Evolutionary conservation across 1,284 basidiomycete species (phyloP), one percentile per base, ranked within the genome.

Genomic region (Naganishia sp.): DNA sequence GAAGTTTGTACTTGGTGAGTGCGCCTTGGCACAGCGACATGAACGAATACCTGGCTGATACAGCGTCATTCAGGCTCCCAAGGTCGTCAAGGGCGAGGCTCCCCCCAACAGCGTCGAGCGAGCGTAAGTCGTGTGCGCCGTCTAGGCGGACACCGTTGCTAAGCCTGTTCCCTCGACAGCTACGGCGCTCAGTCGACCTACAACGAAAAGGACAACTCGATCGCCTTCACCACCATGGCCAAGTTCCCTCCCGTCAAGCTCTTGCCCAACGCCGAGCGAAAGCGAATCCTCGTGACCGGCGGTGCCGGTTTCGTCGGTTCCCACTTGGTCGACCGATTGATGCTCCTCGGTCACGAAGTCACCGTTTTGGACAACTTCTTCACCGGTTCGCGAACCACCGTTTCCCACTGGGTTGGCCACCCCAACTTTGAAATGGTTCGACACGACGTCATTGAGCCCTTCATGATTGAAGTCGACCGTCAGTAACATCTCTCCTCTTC

Each of bases 331-430:
- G 95, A 99, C 82, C 88, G 95, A 63, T 86, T 98, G 68, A 95
- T 99, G 92, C 86, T 97, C 71, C 87, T 97, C 71, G 95, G 95
- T 23, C 95, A 98, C 79, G 94, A 98, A 79, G 94, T 98, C 71
- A 94, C 92, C 62, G 95, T 98, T 66, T 81, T 98, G 63, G 95
- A 98, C 83, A 97, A 97, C 82, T 98, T 98, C 79, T 98, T 98
- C 83, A 97, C 94, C 25, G 95, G 95, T 23, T 91, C 90, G 63
- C 94, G 94, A 80, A 94, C 91, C 41, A 94, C 93, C 58, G 76
- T 79, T 68, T 90, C 88, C 69, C 92, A 94, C 77, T 94, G 91
- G 91, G 85, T 94, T 69, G 95, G 95, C 2, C 95, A 99, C 80
- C 95, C 95, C 68, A 97, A 97, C 82, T 99, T 99, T 73, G 95